Percentiles rank a stretch among this genome's conserved stretches.
Conservation (phyloP, 139 green algal genomes). For the Picochlorum sp. region DNA sequence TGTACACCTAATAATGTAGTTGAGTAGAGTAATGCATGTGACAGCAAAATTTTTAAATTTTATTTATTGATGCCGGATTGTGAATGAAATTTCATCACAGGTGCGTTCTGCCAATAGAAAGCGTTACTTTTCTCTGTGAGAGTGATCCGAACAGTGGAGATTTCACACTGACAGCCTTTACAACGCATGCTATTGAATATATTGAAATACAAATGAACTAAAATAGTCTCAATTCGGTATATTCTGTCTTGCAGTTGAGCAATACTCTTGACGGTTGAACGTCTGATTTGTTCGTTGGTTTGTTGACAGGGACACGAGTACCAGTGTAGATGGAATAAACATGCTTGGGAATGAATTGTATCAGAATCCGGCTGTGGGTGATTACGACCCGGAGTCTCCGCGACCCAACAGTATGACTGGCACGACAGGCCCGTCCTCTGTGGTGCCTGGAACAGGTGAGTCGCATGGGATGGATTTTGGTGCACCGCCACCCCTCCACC, state of each 20-base stretch:
- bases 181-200: neutral
- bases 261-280: neutral
- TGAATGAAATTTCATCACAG: slow-evolving; percentile 92
- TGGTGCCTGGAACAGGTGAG: neutral
- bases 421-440: neutral
- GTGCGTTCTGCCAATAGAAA: slow-evolving; percentile 58
- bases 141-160: neutral
- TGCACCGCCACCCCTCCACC: neutral
- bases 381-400: slow-evolving; percentile 14
- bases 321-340: too few species aligned
- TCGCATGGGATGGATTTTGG: too few species aligned
- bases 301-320: too few species aligned
- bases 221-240: neutral
- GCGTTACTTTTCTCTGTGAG: neutral
- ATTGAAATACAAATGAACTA: too few species aligned
- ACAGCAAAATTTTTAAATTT: too few species aligned
- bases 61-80: slow-evolving; percentile 39
- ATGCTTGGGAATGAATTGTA: slow-evolving; percentile 1
- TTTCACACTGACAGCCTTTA: slow-evolving; percentile 33
- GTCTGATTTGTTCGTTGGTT: too few species aligned
- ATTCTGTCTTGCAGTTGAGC: neutral
- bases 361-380: neutral
- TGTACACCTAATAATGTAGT: too few species aligned
- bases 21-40: too few species aligned
- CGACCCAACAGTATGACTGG: slow-evolving; percentile 3